Evolutionary conservation across 1,139 yeast species (phyloP).

Genomic region (Blastobotrys buckinghamii): DNA sequence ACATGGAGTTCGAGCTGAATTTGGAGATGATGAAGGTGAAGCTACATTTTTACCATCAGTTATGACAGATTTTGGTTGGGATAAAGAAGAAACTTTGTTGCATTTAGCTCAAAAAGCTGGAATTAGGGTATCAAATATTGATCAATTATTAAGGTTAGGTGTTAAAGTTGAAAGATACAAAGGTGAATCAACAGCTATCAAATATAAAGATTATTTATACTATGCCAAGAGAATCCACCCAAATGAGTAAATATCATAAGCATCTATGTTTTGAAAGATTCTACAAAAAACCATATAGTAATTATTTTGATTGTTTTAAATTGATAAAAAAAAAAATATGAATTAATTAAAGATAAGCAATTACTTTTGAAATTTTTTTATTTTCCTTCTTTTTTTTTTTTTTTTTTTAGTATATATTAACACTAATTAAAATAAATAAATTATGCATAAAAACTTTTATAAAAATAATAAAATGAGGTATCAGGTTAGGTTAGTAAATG

Average conservation of each 20-base stretch:
- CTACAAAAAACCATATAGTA: too few relatives aligned
- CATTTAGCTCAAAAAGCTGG: slow-evolving; percentile 74
- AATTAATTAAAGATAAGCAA: not conserved
- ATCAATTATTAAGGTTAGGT: slow-evolving; percentile 8
- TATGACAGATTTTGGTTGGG: slow-evolving; percentile 87
- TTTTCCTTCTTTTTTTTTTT: not conserved
- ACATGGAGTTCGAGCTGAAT: slow-evolving; percentile 68
- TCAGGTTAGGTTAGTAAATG: too few relatives aligned
- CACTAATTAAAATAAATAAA: not conserved
- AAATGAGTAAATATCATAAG: not conserved
- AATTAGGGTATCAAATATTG: slow-evolving; percentile 21
- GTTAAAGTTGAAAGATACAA: slow-evolving; percentile 30
- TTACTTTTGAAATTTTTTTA: not conserved
- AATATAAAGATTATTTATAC: slow-evolving; percentile 26
- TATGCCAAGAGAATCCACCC: not conserved
- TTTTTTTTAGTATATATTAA: not conserved
- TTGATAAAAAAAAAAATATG: not conserved
- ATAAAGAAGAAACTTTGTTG: slow-evolving; percentile 59
- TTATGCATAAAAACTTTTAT: too few relatives aligned
- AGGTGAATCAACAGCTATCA: slow-evolving; percentile 29
- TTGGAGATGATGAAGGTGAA: slow-evolving; percentile 38
- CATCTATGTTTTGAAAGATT: too few relatives aligned
- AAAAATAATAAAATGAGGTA: too few relatives aligned
- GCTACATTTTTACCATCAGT: slow-evolving; percentile 92
- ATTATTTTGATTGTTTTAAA: not conserved